Base-by-base conservation (phyloP, 2,329 filamentous ascomycete species). In the Fusarium sarcochroum region DNA sequence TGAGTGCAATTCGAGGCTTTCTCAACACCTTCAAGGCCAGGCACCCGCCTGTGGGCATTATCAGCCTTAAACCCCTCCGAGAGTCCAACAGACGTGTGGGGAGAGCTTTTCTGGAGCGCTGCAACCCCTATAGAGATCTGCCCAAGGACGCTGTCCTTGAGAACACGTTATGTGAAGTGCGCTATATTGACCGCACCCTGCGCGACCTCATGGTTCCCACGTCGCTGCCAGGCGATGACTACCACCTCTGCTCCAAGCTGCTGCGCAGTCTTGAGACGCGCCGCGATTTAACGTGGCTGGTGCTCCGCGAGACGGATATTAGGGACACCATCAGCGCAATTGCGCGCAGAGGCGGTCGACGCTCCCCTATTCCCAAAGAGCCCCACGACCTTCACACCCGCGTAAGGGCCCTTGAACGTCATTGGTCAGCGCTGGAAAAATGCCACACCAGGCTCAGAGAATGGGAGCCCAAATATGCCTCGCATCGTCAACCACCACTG, bases 391-490 rank as follows among this genome's bases (percentile, higher is more conserved):
- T 68, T 32, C 65, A 65, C 9, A 11, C 1, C 5, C 66, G 65
- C 23, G 48, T 42, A 4, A 48, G 54, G 23, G 48, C 64, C 37
- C 65, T 68, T 6, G 45, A 59, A 7, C 21, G 27, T 5, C 59
- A 68, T 40, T 68, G 64, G 64, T 63, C 58, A 54, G 40, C 59
- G 52, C 48, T 52, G 60, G 58, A 63, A 63, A 63, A 63, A 63
- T 63, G 58, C 38, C 52, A 63, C 17, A 35, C 63, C 63, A 67
- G 35, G n/a, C 40, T 67, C 5, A 38, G 58, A 47, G 58, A 67
- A 21, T 68, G 65, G 58, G 59, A 67, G 25, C 49, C 51, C 2
- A 68, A 47, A 41, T 65, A 65, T 1, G 45, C 64, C 1, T 55
- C 64, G 1, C 49, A 64, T 7, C 18, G 34, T 2, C 48, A 60